Evolutionary conservation across 306 rosid species (phyloP).

Genomic region (Begonia peltatifolia): DNA sequence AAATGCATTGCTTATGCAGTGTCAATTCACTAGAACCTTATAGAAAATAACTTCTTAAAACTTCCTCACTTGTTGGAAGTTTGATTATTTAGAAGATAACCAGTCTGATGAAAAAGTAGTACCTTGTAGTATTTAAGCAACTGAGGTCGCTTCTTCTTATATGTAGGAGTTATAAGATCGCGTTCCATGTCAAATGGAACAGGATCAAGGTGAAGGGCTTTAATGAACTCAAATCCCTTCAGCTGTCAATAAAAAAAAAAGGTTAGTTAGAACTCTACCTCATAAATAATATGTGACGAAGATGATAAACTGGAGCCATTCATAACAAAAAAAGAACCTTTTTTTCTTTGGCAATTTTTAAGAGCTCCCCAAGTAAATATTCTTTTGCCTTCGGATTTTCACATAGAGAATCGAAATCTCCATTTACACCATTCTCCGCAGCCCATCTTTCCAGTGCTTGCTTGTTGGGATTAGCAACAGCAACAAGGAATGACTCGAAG

Average conservation of each 20-base stretch:
- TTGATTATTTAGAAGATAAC: neutral
- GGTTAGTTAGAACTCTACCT: slow-evolving; percentile 15
- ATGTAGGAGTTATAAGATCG: slow-evolving; percentile 90
- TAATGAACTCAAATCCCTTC: slow-evolving; percentile 83
- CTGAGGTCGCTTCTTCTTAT: slow-evolving; percentile 96
- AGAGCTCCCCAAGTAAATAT: slow-evolving; percentile 55
- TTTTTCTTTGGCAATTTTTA: slow-evolving; percentile 61
- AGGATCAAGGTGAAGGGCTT: slow-evolving; percentile 77
- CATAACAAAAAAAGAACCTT: slow-evolving; percentile 36
- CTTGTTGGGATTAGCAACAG: slow-evolving; percentile 66
- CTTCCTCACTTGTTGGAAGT: neutral
- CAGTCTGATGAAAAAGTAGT: neutral
- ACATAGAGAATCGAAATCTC: slow-evolving; percentile 62
- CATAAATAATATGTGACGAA: neutral
- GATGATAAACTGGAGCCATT: slow-evolving; percentile 1
- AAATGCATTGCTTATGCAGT: too few relatives aligned
- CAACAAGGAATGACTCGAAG: slow-evolving; percentile 84
- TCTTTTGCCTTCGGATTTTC: slow-evolving; percentile 54
- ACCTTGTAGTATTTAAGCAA: slow-evolving; percentile 83
- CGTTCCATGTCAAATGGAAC: slow-evolving; percentile 91
- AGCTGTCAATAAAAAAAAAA: slow-evolving; percentile 42
- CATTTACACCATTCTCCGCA: slow-evolving; percentile 47
- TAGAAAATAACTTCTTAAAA: too few relatives aligned
- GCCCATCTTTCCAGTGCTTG: slow-evolving; percentile 76
- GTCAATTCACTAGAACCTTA: too few relatives aligned